Base-by-base conservation (phyloP, 768 basidiomycete species). In the Dacryopinax spathularia region DNA sequence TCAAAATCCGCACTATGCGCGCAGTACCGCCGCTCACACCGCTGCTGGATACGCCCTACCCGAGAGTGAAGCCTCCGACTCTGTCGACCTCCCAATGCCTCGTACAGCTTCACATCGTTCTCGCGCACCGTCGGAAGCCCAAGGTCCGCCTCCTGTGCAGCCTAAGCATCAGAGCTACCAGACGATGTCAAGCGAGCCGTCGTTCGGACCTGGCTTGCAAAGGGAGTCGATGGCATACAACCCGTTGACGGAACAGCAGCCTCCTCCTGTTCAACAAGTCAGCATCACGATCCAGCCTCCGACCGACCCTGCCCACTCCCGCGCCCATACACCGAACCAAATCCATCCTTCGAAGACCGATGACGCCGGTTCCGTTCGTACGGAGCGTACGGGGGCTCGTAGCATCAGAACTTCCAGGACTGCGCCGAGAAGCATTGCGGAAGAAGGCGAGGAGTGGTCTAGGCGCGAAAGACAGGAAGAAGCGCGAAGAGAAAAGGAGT, bases 241-340 rank as follows among this genome's bases (percentile, higher is more conserved):
- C 13, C 48, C 48, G 13, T 29, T 56, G 48, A 56, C 48, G 13
- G 48, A 56, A 15, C 48, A 56, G 48, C 48, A 10, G 9, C 48
- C 12, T 5, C 25, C 29, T 10, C 48, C 48, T 29, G 48, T 31
- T 29, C 48, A 56, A 29, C 48, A 56, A 29, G 48, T 56, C 48
- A 56, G 48, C 48, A 56, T 56, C 48, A 56, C 48, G 25, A 56
- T 56, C 29, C 48, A 56, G 25, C 48, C 48, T 27, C 48, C 48
- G 12, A 56, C 48, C 6, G 48, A 56, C 18, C 48, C 48, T 7
- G 48, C 48, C 10, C 48, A 56, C 48, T 56, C 48, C 6, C 48
- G 48, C 18, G 48, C 48, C 25, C 48, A 56, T 29, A 56, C 48
- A 29, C 48, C 48, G 15, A 29, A 22, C 48, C 48, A 56, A 18